Percentiles rank a stretch among this genome's conserved stretches.
phyloP scores from a whole-genome alignment of 352 stramenopile genomes.

The Globisporangium spinosum region DNA sequence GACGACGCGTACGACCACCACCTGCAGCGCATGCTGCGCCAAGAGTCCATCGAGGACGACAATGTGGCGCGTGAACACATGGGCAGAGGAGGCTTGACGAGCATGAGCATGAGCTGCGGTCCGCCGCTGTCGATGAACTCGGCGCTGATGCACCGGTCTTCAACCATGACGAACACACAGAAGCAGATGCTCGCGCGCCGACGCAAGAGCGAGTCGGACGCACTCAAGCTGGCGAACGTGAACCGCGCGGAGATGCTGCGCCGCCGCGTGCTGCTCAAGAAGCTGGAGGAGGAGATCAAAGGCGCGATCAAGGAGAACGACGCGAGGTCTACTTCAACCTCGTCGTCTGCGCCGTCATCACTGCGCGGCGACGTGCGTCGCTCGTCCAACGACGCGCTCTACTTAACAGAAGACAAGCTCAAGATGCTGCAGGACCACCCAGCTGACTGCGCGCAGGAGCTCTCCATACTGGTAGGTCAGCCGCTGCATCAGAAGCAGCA shows the following conservation, averaged over 20 bases:
- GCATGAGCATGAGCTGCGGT: neutral
- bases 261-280: conserved; percentile 57
- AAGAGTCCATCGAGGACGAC: conserved; percentile 13
- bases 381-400: conserved; percentile 38
- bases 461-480: conserved; percentile 35
- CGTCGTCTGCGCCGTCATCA: conserved; percentile 2
- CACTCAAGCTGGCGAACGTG: conserved; percentile 44
- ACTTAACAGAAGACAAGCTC: conserved; percentile 21
- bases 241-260: conserved; percentile 62
- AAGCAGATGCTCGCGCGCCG: conserved; percentile 35
- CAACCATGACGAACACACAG: conserved; percentile 12
- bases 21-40: conserved; percentile 4
- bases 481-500: neutral
- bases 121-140: conserved; percentile 13
- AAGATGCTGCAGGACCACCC: conserved; percentile 54
- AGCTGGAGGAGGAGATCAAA: conserved; percentile 71
- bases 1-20: conserved; percentile 28
- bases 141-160: conserved; percentile 15
- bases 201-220: conserved; percentile 72
- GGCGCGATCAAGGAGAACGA: conserved; percentile 52
- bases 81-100: neutral
- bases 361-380: conserved; percentile 24
- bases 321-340: conserved; percentile 2
- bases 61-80: neutral
- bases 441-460: conserved; percentile 54